phyloP scores from a whole-genome alignment of 2,329 filamentous ascomycete species.

The Penicillium sp. region DNA sequence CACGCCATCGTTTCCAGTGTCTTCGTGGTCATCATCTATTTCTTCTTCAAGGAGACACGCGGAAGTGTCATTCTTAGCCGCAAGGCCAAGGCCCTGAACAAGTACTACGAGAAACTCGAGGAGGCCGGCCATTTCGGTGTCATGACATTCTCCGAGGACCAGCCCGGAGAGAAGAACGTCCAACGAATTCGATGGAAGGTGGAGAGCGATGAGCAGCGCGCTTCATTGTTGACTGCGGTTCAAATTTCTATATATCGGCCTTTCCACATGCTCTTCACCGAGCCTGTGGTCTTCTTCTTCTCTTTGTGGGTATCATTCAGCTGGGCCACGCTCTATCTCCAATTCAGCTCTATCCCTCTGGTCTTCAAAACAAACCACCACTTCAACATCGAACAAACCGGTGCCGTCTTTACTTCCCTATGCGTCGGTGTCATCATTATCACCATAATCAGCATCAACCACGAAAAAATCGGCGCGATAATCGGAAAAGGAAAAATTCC shows the following conservation, averaged over 20 bases:
- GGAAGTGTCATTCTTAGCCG: slow-evolving; percentile 75
- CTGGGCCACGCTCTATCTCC: slow-evolving; percentile 86
- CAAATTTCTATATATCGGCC: slow-evolving; percentile 72
- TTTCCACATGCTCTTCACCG: slow-evolving; percentile 65
- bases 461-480: slow-evolving; percentile 64
- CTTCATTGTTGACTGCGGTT: slow-evolving; percentile 68
- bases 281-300: slow-evolving; percentile 70
- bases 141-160: slow-evolving; percentile 41
- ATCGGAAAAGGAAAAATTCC: slow-evolving; percentile 44
- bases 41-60: slow-evolving; percentile 79
- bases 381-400: slow-evolving; percentile 67
- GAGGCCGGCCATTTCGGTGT: slow-evolving; percentile 60
- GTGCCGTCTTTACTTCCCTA: slow-evolving; percentile 72
- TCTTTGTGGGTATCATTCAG: slow-evolving; percentile 86
- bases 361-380: slow-evolving; percentile 69
- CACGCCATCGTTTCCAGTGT: slow-evolving; percentile 70
- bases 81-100: slow-evolving; percentile 72
- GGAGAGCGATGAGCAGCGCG: slow-evolving; percentile 73
- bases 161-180: slow-evolving; percentile 28
- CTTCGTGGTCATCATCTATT: slow-evolving; percentile 63
- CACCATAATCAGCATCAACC: slow-evolving; percentile 68
- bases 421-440: slow-evolving; percentile 66
- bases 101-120: slow-evolving; percentile 77
- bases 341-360: slow-evolving; percentile 76
- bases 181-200: slow-evolving; percentile 76